These are phyloP conservation scores for Chlamydomonas asymmetrica DNA, from an alignment of 139 green algal species.

Conservation along the genomic window DNA sequence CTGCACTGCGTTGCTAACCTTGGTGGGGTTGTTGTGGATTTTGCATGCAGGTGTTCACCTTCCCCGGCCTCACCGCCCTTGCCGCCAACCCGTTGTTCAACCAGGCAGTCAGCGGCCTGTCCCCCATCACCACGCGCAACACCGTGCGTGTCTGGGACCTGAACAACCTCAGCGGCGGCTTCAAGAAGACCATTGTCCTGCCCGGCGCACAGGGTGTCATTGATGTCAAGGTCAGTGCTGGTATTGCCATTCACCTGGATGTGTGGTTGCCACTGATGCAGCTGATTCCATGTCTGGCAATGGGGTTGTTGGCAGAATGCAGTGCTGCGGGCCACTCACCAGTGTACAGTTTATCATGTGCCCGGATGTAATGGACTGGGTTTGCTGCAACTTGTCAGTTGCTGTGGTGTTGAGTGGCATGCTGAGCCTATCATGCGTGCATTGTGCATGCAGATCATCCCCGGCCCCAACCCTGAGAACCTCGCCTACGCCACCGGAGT, in stretches of 20 bases:
- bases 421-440: too few relatives aligned
- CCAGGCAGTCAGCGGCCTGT: background rate
- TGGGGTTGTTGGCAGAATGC: too few relatives aligned
- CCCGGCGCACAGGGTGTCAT: background rate
- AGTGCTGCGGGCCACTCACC: too few relatives aligned
- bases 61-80: background rate
- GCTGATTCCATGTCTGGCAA: too few relatives aligned
- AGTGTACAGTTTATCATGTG: too few relatives aligned
- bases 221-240: background rate
- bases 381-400: too few relatives aligned
- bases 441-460: slow-evolving; percentile 3
- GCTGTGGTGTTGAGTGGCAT: too few relatives aligned
- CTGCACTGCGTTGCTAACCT: too few relatives aligned
- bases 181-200: background rate
- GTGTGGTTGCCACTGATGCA: too few relatives aligned
- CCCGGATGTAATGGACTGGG: too few relatives aligned
- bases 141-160: background rate
- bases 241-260: too few relatives aligned
- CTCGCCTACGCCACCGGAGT: slow-evolving; percentile 13
- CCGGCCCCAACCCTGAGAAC: background rate
- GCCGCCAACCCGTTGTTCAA: background rate
- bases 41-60: background rate
- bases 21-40: too few relatives aligned
- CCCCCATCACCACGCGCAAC: background rate
- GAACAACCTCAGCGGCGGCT: background rate